Evolutionary conservation across 306 rosid genomes (phyloP).

Genomic region (Benincasa hispida): DNA sequence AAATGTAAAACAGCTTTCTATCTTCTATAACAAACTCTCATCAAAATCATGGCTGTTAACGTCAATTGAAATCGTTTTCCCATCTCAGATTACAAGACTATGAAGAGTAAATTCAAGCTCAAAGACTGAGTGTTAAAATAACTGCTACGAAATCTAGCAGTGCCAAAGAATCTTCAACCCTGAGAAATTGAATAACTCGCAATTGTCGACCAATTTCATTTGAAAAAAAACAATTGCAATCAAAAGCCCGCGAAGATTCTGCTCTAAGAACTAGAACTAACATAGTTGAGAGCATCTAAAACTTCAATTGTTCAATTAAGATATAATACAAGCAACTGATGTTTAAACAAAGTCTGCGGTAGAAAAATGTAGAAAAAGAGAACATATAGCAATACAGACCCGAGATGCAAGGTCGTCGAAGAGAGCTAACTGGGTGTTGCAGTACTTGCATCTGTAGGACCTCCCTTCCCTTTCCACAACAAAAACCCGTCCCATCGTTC

Average conservation of each 20-base stretch:
- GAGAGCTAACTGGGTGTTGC: constrained; percentile 74
- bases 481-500: constrained; percentile 60
- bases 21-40: background rate
- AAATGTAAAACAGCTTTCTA: background rate
- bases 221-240: background rate
- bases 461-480: constrained; percentile 81
- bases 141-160: background rate
- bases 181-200: background rate
- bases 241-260: background rate
- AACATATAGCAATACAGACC: constrained; percentile 38
- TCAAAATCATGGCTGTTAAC: background rate
- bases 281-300: background rate
- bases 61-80: background rate
- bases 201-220: background rate
- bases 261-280: background rate
- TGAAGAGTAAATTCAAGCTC: background rate
- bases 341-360: background rate
- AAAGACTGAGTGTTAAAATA: background rate
- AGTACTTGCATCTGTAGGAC: constrained; percentile 81
- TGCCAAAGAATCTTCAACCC: background rate
- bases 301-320: background rate
- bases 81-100: background rate
- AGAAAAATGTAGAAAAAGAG: background rate
- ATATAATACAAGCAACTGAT: background rate
- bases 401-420: constrained; percentile 62